phyloP scores from a whole-genome alignment of 1,284 basidiomycete genomes.

The Ganoderma lucidum region DNA sequence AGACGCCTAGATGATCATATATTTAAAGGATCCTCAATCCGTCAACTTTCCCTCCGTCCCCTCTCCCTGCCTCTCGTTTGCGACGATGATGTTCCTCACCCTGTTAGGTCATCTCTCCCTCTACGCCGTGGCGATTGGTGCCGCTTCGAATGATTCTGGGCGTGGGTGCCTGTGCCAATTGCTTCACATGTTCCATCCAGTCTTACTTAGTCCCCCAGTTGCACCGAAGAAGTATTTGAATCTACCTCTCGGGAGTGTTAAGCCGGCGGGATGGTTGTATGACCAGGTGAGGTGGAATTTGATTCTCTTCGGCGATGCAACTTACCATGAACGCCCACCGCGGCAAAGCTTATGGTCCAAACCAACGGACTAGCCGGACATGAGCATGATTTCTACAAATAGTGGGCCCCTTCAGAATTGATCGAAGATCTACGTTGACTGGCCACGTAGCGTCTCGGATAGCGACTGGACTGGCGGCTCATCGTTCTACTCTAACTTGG shows the following conservation, averaged over 20 bases:
- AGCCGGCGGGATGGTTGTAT: slow-evolving; percentile 58
- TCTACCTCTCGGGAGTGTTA: slow-evolving; percentile 54
- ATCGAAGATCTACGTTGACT: neutral
- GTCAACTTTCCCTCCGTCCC: neutral
- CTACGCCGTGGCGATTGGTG: neutral
- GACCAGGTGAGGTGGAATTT: slow-evolving; percentile 49
- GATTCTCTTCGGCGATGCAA: neutral
- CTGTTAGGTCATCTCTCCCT: neutral
- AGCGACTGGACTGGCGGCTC: neutral
- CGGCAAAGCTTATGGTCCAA: neutral
- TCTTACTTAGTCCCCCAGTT: slow-evolving; percentile 29
- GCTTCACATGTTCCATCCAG: neutral
- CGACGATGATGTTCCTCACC: neutral
- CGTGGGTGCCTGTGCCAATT: neutral
- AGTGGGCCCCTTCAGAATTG: neutral
- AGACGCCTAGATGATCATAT: neutral
- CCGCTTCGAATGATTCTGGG: neutral
- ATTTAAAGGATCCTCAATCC: neutral
- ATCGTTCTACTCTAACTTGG: neutral
- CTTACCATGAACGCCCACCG: neutral
- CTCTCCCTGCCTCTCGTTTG: neutral
- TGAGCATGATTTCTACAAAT: neutral
- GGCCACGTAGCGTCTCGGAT: neutral
- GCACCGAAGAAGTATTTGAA: slow-evolving; percentile 57
- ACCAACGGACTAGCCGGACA: neutral